These are phyloP conservation scores for Staphylotrichum longicolle DNA, from an alignment of 495 filamentous ascomycete genomes.

Conservation along the genomic window DNA sequence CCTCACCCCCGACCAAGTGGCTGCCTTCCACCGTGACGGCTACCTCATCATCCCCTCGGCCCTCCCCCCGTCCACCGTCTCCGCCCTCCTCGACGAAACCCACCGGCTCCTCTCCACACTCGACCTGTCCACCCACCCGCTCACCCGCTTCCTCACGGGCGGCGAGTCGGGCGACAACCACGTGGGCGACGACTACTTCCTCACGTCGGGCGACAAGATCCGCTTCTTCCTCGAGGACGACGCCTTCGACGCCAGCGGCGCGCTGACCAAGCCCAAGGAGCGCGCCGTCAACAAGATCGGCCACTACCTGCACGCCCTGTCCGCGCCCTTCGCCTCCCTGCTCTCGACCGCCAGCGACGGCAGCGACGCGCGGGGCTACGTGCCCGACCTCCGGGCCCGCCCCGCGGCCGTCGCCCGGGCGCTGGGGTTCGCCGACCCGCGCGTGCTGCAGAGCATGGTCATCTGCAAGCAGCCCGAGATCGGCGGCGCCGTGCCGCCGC, in stretches of 20 bases:
- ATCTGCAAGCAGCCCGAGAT: slow-evolving; percentile 99
- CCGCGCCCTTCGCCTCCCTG: slow-evolving; percentile 64
- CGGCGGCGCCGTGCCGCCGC: slow-evolving; percentile 78
- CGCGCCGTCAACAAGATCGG: slow-evolving; percentile 95
- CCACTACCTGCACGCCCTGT: slow-evolving; percentile 78
- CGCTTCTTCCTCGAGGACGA: slow-evolving; percentile 97
- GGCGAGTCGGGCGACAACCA: slow-evolving; percentile 61
- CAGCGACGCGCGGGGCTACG: not conserved
- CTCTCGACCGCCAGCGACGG: slow-evolving; percentile 39
- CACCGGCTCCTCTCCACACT: slow-evolving; percentile 71
- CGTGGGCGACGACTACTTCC: slow-evolving; percentile 94
- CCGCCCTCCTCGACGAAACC: slow-evolving; percentile 70
- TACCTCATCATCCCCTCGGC: slow-evolving; percentile 86
- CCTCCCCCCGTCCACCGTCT: slow-evolving; percentile 61
- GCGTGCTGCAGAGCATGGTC: slow-evolving; percentile 84
- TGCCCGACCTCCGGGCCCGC: slow-evolving; percentile 24
- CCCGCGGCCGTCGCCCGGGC: slow-evolving; percentile 63
- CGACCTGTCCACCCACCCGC: slow-evolving; percentile 73
- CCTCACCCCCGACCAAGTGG: slow-evolving; percentile 70
- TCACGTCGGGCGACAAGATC: slow-evolving; percentile 81
- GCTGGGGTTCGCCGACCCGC: slow-evolving; percentile 71
- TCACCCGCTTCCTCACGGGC: slow-evolving; percentile 90
- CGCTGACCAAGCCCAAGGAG: slow-evolving; percentile 70
- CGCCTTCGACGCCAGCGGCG: slow-evolving; percentile 60
- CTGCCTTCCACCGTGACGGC: slow-evolving; percentile 73